Conservation (phyloP, 371 early-diverging fungal genomes). For the Ordospora colligata region DNA sequence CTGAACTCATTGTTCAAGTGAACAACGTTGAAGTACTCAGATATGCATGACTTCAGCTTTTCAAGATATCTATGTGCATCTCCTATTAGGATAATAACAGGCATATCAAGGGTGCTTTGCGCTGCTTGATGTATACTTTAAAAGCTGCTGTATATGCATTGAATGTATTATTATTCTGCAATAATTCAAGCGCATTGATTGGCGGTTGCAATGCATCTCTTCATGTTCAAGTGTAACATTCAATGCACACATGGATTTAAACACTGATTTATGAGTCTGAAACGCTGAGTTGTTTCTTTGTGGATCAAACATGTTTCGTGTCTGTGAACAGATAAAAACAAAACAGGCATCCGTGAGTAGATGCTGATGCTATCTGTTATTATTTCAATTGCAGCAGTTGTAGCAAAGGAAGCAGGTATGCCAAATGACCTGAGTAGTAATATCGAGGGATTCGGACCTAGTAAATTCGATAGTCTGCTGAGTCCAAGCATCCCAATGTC, state of each 20-base stretch:
- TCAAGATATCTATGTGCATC: conserved; percentile 2
- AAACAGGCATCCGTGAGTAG: neutral
- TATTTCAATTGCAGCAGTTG: neutral
- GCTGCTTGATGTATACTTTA: neutral
- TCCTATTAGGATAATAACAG: conserved; percentile 37
- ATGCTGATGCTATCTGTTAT: conserved; percentile 1
- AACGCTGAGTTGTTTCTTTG: neutral
- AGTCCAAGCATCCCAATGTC: neutral
- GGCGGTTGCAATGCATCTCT: too few relatives aligned
- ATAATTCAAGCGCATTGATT: too few relatives aligned
- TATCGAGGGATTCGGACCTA: neutral
- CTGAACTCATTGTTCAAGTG: conserved; percentile 10
- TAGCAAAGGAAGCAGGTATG: neutral
- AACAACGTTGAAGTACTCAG: conserved; percentile 2
- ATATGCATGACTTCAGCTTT: neutral
- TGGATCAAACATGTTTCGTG: neutral
- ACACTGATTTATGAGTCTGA: too few relatives aligned
- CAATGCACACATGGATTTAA: too few relatives aligned
- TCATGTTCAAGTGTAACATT: too few relatives aligned
- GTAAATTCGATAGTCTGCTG: neutral
- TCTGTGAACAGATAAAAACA: neutral
- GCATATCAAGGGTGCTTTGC: conserved; percentile 17
- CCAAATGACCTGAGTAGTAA: neutral
- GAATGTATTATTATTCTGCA: neutral
- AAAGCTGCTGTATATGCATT: neutral